Base-by-base conservation (phyloP, 768 basidiomycete species). In the Amanita jacksonii region DNA sequence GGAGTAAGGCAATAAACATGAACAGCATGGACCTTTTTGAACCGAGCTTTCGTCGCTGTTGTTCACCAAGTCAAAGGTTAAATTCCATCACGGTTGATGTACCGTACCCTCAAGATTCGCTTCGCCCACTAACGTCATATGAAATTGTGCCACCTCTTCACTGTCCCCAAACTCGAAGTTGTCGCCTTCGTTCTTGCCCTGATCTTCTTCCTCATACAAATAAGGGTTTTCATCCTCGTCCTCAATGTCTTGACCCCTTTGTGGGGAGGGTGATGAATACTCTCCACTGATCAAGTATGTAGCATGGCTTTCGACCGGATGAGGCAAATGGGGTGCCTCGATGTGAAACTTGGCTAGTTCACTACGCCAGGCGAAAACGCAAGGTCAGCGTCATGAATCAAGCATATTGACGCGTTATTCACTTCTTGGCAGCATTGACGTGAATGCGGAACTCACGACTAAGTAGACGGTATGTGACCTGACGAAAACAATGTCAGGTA, bases 391-490 rank as follows among this genome's bases (percentile, higher is more conserved):
- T 46, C 40, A 7, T 48, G 22, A 27, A 8, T 35, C 27, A 23
- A 8, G 33, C 15, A 7, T 22, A 31, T 43, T 23, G 27, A 38
- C 8, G 13, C 16, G 43, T 31, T 19, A 39, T 72, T 54, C 48
- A 88, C 87, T 79, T 82, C 57, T 88, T 90, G 15, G 87, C 86
- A 28, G 63, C 62, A 58, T 87, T 85, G 54, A 88, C 85, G 53
- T 88, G 81, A 42, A 89, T 68, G 0, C 68, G 67, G 34, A 85
- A 68, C 31, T 74, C 75, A 50, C 84, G 73, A 53, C 87, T 88
- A 38, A 90, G 67, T 4, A 76, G 79, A 28, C 86, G 74, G 59
- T 76, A 90, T 4, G 87, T 90, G 46, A 90, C 83, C 86, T 89
- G 47, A 45, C n/a, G n/a, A 30, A 33, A n/a, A 23, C 34, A 35